phyloP scores from a whole-genome alignment of 176 grass and related monocot genomes.

The Aegilops tauschii region DNA sequence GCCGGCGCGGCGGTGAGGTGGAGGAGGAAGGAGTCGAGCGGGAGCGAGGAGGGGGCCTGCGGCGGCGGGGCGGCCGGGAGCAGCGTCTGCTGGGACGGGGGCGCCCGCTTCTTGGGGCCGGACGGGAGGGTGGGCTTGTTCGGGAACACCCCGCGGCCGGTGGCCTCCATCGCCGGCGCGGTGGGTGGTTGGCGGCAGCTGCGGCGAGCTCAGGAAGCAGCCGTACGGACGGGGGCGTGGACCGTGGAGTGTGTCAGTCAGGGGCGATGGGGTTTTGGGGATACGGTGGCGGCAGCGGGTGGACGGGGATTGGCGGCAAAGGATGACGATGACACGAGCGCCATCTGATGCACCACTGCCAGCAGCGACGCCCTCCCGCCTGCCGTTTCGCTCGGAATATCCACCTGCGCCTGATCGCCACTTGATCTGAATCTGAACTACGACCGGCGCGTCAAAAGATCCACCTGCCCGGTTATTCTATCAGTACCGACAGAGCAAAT shows the following conservation, averaged over 20 bases:
- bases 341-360: background rate
- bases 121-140: slow-evolving; percentile 64
- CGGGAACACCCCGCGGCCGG: slow-evolving; percentile 41
- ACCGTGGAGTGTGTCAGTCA: background rate
- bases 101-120: slow-evolving; percentile 5
- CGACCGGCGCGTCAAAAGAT: background rate
- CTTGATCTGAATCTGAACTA: background rate
- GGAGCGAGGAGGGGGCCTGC: slow-evolving; percentile 40
- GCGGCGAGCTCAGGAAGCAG: background rate
- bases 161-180: slow-evolving; percentile 56
- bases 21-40: slow-evolving; percentile 75
- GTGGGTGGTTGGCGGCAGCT: background rate
- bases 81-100: background rate
- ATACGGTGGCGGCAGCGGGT: slow-evolving; percentile 51
- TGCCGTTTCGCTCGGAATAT: slow-evolving; percentile 7
- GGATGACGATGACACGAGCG: background rate
- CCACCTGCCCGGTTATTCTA: background rate
- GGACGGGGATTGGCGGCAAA: slow-evolving; percentile 41
- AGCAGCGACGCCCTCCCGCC: background rate
- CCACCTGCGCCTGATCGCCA: background rate
- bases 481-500: background rate
- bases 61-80: slow-evolving; percentile 39
- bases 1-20: slow-evolving; percentile 50
- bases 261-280: slow-evolving; percentile 28
- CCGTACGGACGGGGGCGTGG: background rate